These are phyloP conservation scores for Aureococcus anophagefferens DNA, from an alignment of 108 stramenopile species.

Conservation along the genomic window DNA sequence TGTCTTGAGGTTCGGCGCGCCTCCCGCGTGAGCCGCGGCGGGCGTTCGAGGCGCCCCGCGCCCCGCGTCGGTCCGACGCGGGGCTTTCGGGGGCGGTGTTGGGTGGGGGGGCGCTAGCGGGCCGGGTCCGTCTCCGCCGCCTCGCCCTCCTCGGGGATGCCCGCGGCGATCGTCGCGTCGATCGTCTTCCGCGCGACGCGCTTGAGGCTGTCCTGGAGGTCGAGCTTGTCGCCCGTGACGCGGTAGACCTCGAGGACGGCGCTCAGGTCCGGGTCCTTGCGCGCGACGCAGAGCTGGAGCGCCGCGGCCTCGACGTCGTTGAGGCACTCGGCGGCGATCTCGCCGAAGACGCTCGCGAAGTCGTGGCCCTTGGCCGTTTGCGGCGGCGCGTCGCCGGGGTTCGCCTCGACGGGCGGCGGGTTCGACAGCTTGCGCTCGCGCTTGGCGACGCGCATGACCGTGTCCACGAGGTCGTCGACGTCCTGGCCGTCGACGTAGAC, in stretches of 20 bases:
- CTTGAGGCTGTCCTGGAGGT: constrained; percentile 13
- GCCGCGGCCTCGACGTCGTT: constrained; percentile 15
- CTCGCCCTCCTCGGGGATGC: not conserved
- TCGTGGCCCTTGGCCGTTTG: not conserved
- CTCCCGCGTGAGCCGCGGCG: no score
- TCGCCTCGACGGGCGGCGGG: not conserved
- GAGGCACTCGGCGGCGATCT: constrained; percentile 1
- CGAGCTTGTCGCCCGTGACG: constrained; percentile 4
- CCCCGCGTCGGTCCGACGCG: no score
- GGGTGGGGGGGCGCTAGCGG: no score
- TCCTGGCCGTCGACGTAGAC: not conserved
- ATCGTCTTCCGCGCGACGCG: constrained; percentile 11
- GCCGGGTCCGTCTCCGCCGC: no score
- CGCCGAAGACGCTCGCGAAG: constrained; percentile 3
- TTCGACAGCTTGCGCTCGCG: not conserved
- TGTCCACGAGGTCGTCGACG: constrained; percentile 10
- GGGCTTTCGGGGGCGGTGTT: no score
- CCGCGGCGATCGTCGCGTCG: not conserved
- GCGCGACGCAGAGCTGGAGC: constrained; percentile 15
- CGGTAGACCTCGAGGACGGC: constrained; percentile 17
- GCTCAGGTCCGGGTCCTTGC: constrained; percentile 5
- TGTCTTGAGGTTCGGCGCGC: no score
- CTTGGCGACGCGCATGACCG: not conserved
- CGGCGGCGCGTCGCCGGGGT: not conserved
- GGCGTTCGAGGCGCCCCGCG: no score